Percentiles rank a stretch among this genome's conserved stretches.
Evolutionary conservation across 805 yeast species (phyloP).

Genomic region (Candida verbasci): DNA sequence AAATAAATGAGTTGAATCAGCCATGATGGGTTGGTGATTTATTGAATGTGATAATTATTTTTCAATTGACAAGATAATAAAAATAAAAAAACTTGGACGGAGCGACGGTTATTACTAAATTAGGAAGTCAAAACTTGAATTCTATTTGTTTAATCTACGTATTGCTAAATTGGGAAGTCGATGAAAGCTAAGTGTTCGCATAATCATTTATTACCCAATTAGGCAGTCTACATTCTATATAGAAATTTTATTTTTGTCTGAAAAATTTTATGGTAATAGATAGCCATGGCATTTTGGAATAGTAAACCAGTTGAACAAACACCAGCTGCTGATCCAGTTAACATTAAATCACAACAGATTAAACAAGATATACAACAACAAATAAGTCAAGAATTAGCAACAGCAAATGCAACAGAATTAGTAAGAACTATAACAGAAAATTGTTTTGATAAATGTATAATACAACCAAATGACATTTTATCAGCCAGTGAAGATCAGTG

Average conservation of each 20-base stretch:
- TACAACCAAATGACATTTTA: conserved; percentile 51
- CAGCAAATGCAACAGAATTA: conserved; percentile 86
- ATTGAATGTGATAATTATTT: neutral
- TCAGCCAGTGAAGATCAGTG: conserved; percentile 57
- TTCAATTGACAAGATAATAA: no score
- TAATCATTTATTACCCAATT: no score
- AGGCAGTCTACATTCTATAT: no score
- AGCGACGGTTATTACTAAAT: neutral
- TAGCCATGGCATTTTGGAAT: conserved; percentile 27
- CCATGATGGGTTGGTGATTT: neutral
- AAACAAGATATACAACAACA: conserved; percentile 65
- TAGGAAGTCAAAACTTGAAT: neutral
- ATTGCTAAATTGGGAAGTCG: neutral
- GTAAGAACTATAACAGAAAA: conserved; percentile 81
- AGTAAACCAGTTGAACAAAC: conserved; percentile 12
- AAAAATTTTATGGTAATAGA: no score
- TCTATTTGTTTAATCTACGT: no score
- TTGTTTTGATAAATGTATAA: conserved; percentile 78
- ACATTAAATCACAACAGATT: conserved; percentile 35
- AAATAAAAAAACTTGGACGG: no score
- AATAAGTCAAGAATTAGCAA: conserved; percentile 77
- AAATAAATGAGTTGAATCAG: conserved; percentile 26
- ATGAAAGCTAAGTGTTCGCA: no score
- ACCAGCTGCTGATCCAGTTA: conserved; percentile 6
- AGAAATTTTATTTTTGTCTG: no score